These are phyloP conservation scores for Scleroderma citrinum DNA, from an alignment of 768 basidiomycete species.

Conservation along the genomic window DNA sequence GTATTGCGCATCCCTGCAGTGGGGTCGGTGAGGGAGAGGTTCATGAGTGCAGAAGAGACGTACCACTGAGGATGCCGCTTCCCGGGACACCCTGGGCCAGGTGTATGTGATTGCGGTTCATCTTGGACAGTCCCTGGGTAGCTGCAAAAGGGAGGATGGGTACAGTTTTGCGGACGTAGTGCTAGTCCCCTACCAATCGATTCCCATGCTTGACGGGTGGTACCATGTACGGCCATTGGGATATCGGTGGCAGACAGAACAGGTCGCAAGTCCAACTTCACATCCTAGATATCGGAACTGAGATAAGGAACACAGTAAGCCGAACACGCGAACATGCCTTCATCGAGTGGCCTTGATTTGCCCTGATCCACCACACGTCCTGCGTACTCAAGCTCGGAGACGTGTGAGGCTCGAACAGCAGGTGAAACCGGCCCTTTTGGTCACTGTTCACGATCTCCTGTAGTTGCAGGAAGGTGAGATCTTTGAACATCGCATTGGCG, in stretches of 20 bases:
- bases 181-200: conserved; percentile 47
- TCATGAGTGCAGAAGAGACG: conserved; percentile 16
- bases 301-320: not conserved
- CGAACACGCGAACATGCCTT: conserved; percentile 40
- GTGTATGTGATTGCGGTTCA: conserved; percentile 91
- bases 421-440: conserved; percentile 58
- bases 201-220: conserved; percentile 62
- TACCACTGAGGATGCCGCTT: conserved; percentile 71
- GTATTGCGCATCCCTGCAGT: conserved; percentile 71
- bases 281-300: conserved; percentile 36
- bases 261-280: conserved; percentile 62
- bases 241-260: conserved; percentile 56
- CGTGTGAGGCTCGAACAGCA: conserved; percentile 45
- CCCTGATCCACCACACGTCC: conserved; percentile 78
- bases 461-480: conserved; percentile 47
- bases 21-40: not conserved
- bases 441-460: conserved; percentile 64
- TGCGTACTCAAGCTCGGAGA: conserved; percentile 11
- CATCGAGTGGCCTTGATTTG: conserved; percentile 87
- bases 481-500: conserved; percentile 59
- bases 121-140: conserved; percentile 68
- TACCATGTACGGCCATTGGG: conserved; percentile 82
- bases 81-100: conserved; percentile 74
- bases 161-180: not conserved
- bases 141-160: conserved; percentile 33